Base-by-base conservation (phyloP, 371 early-diverging fungal species). In the Haplosporangium sp. region DNA sequence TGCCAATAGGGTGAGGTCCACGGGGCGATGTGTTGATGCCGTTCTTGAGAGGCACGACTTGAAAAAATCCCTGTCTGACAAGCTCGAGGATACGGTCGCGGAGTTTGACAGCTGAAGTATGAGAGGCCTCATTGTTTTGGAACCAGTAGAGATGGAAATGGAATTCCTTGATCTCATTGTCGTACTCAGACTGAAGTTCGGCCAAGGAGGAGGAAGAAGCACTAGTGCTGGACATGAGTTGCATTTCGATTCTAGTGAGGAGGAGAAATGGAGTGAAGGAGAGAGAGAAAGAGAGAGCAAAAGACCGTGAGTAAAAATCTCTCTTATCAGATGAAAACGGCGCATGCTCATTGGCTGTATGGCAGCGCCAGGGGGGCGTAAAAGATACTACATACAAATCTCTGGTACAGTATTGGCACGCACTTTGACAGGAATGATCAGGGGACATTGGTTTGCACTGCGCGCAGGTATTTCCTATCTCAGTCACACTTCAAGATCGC, bases 91-190 rank as follows among this genome's bases (percentile, higher is more conserved):
- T 82, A 36, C 80, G 65, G 56, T 83, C 71, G 52, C 84, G 83
- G n/a, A 87, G 55, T 46, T 64, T 70, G 45, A 82, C 46, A 13
- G 86, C 87, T 7, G 76, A 69, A 16, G 55, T 80, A 4, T 66
- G 48, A 8, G 83, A 73, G 21, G 72, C 55, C 12, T 65, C 51
- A 65, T 85, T 82, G 61, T 77, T 64, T 62, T 84, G 81, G 76
- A 86, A 74, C 80, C 84, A 89, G 76, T 89, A 89, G 51, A 86
- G 67, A 80, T 89, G 89, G 63, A 89, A 87, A 55, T 89, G 88
- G 69, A 73, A 89, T 70, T 89, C 87, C 55, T 85, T 84, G 67
- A 87, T 87, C 68, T 86, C 86, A 41, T 85, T 76, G 72, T 76
- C 77, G 23, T 76, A 76, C 40, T 70, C 71, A n/a, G 77, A 76